Evolutionary conservation across 495 filamentous ascomycete species (phyloP), one percentile per base, ranked within the genome.

Genomic region (Oidiodendron maius): DNA sequence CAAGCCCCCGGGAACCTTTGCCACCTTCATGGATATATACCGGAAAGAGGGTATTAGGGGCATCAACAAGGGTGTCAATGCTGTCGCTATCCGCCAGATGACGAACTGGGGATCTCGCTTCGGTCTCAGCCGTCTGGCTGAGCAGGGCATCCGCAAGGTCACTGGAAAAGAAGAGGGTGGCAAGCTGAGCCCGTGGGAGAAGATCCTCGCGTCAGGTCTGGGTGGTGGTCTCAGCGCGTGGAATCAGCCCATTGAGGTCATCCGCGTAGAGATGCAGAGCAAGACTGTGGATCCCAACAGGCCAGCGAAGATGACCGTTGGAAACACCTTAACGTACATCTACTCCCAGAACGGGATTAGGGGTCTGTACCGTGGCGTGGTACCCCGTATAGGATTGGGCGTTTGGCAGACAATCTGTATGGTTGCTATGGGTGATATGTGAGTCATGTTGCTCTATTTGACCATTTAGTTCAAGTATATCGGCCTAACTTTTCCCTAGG

Each of bases 371-470:
- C 87, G 93, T 56, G 93, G 93, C 61, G 93, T 98, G 44, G 77
- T 91, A 52, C 93, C 93, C 57, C 81, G 93, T 61, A 87, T 97
- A 64, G 94, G 88, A 42, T 81, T 98, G 46, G 86, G 93, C 56
- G 83, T 98, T 72, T 98, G 93, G 93, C 93, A 98, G 78, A 98
- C 93, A 48, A 87, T 98, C 64, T 98, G 93, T 75, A 98, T 98
- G 93, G 93, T 98, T 71, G 93, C 91, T 62, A 78, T 98, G 75
- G 93, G 93, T 74, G 93, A 98, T 76, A 89, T 95, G 91, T 96
- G 70, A 79, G 91, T 83, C 54, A 48, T 36, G 35, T 35, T 35
- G 44, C 21, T 13, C 28, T 15, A 37, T 53, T 42, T 32, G 13
- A 37, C 4, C 18, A 15, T 17, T n/a, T 37, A n/a, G 28, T 15